phyloP scores from a whole-genome alignment of 495 filamentous ascomycete species.

The Aspergillus funiculosus region DNA sequence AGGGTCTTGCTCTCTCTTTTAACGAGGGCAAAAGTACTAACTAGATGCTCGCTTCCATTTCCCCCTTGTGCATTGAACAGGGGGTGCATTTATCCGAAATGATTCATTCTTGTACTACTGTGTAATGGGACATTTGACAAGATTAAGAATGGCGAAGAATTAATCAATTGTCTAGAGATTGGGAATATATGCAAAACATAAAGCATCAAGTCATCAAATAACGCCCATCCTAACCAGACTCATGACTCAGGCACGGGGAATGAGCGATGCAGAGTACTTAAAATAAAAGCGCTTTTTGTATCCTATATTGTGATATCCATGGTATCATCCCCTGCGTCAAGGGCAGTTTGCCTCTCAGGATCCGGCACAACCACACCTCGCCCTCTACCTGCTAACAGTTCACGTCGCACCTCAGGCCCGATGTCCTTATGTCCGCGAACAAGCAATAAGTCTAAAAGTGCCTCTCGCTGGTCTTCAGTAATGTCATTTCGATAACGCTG shows the following conservation, averaged over 20 bases:
- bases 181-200: constrained; percentile 29
- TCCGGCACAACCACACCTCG: constrained; percentile 67
- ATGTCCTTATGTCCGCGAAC: constrained; percentile 83
- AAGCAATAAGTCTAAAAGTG: constrained; percentile 80
- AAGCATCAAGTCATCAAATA: constrained; percentile 20
- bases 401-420: constrained; percentile 84
- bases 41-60: no score
- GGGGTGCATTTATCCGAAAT: not conserved
- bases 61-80: no score
- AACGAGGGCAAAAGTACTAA: no score
- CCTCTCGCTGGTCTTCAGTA: constrained; percentile 89
- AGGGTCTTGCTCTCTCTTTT: no score
- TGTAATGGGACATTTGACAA: no score
- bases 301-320: constrained; percentile 58
- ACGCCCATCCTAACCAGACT: constrained; percentile 20
- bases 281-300: constrained; percentile 17
- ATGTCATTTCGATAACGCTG: constrained; percentile 91
- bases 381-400: constrained; percentile 82
- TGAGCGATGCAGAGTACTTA: constrained; percentile 1
- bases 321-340: constrained; percentile 78
- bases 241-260: constrained; percentile 27
- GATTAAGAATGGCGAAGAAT: not conserved
- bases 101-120: not conserved
- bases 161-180: not conserved
- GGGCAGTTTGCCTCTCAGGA: constrained; percentile 47